Evolutionary conservation across 805 yeast genomes (phyloP).

Genomic region (Kurtzmaniella fragi): DNA sequence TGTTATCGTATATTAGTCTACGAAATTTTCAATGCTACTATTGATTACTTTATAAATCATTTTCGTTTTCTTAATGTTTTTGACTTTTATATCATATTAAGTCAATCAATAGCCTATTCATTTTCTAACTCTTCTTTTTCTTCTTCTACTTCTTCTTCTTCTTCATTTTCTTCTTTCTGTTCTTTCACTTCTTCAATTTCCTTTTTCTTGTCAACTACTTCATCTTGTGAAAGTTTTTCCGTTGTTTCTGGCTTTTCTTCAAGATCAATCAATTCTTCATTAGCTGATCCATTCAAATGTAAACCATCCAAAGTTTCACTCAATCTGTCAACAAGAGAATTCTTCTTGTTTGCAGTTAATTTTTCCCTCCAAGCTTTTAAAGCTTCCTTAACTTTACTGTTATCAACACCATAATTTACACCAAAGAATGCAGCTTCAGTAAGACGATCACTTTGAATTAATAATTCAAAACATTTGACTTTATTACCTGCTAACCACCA

Average conservation of each 20-base stretch:
- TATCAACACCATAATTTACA: slow-evolving; percentile 52
- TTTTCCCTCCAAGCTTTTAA: slow-evolving; percentile 66
- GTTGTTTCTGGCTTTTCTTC: slow-evolving; percentile 5
- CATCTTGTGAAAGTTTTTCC: slow-evolving; percentile 1
- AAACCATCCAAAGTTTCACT: slow-evolving; percentile 27
- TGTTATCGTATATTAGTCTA: neutral
- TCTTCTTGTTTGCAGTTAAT: slow-evolving; percentile 48
- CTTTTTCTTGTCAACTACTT: slow-evolving; percentile 3
- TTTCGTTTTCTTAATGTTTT: neutral
- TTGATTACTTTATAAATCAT: neutral
- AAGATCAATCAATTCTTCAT: slow-evolving; percentile 14
- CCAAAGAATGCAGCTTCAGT: slow-evolving; percentile 86
- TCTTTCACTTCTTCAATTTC: slow-evolving; percentile 34
- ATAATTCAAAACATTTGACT: slow-evolving; percentile 55
- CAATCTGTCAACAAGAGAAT: slow-evolving; percentile 58
- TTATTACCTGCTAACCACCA: slow-evolving; percentile 82
- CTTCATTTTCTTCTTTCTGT: slow-evolving; percentile 19
- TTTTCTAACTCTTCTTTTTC: slow-evolving; percentile 15
- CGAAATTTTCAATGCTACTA: slow-evolving; percentile 1
- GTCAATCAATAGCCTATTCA: slow-evolving; percentile 10
- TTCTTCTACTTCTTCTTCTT: slow-evolving; percentile 9
- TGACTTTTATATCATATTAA: neutral
- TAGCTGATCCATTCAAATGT: slow-evolving; percentile 6
- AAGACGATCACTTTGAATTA: slow-evolving; percentile 61
- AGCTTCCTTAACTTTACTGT: slow-evolving; percentile 38